These are phyloP conservation scores for Ophiognomonia clavigignenti-juglandacearum DNA, from an alignment of 2,329 filamentous ascomycete genomes.

Conservation along the genomic window DNA sequence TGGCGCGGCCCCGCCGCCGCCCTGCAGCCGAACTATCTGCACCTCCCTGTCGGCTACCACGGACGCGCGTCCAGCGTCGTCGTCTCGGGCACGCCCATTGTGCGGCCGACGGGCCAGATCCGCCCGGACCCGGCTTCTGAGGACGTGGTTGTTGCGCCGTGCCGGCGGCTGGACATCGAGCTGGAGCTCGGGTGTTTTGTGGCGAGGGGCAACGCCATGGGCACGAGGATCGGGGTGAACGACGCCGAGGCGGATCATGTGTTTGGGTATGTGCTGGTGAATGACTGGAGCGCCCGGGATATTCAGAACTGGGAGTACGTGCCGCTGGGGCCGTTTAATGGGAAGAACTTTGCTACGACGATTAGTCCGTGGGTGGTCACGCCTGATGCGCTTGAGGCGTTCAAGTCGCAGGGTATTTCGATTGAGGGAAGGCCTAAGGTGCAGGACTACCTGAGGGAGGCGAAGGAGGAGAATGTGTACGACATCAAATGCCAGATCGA, in stretches of 20 bases:
- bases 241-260: slow-evolving; percentile 62
- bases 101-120: slow-evolving; percentile 72
- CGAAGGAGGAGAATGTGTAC: slow-evolving; percentile 52
- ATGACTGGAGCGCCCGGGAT: slow-evolving; percentile 82
- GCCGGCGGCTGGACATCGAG: slow-evolving; percentile 70
- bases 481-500: slow-evolving; percentile 68
- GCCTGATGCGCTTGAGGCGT: slow-evolving; percentile 66
- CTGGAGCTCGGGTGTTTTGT: slow-evolving; percentile 76
- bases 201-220: slow-evolving; percentile 58
- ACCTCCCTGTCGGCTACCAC: slow-evolving; percentile 79
- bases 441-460: slow-evolving; percentile 52
- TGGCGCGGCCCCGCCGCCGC: slow-evolving; percentile 70
- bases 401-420: slow-evolving; percentile 28
- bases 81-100: slow-evolving; percentile 66
- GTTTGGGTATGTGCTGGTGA: slow-evolving; percentile 78
- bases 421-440: slow-evolving; percentile 25
- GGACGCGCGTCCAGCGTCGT: slow-evolving; percentile 72
- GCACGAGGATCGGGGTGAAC: slow-evolving; percentile 56
- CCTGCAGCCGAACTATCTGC: slow-evolving; percentile 75
- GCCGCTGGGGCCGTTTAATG: slow-evolving; percentile 75
- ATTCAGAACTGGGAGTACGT: slow-evolving; percentile 83
- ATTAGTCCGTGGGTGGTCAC: slow-evolving; percentile 78
- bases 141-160: slow-evolving; percentile 56
- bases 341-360: slow-evolving; percentile 77
- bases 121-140: slow-evolving; percentile 58